Conservation (phyloP, 352 stramenopile species). For the Pythium rhizo-oryzae region DNA sequence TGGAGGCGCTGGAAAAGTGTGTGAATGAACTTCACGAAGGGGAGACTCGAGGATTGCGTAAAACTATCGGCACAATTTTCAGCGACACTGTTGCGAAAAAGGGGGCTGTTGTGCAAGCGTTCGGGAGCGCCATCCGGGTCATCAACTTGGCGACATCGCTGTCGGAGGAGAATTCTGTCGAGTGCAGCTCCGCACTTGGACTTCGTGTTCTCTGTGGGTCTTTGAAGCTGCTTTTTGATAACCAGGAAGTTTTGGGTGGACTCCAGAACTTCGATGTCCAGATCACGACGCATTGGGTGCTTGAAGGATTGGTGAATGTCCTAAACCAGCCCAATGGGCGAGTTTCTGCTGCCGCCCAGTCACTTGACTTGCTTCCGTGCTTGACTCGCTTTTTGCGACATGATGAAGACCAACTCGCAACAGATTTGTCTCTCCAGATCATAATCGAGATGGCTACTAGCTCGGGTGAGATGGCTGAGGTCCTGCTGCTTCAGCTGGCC, state of each 20-base stretch:
- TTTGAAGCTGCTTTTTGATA: conserved; percentile 77
- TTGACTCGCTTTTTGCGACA: conserved; percentile 77
- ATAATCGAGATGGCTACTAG: conserved; percentile 83
- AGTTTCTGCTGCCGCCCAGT: conserved; percentile 79
- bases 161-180: conserved; percentile 76
- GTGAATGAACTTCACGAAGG: conserved; percentile 75
- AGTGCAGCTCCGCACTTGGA: conserved; percentile 72
- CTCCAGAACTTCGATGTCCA: conserved; percentile 70
- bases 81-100: conserved; percentile 66
- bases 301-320: conserved; percentile 83
- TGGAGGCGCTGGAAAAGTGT: conserved; percentile 82
- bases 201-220: conserved; percentile 73
- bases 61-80: conserved; percentile 44
- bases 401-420: conserved; percentile 67
- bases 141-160: conserved; percentile 74
- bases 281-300: conserved; percentile 74
- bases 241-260: conserved; percentile 55
- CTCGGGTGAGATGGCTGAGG: conserved; percentile 80
- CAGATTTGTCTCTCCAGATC: conserved; percentile 79
- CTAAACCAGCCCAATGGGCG: conserved; percentile 82
- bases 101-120: conserved; percentile 60
- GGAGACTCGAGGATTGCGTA: conserved; percentile 31
- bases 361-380: conserved; percentile 79
- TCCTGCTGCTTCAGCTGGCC: conserved; percentile 76
- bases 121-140: conserved; percentile 77